These are phyloP conservation scores for Fraxinus quadrangulata DNA, from an alignment of 257 asterid genomes.

Conservation along the genomic window DNA sequence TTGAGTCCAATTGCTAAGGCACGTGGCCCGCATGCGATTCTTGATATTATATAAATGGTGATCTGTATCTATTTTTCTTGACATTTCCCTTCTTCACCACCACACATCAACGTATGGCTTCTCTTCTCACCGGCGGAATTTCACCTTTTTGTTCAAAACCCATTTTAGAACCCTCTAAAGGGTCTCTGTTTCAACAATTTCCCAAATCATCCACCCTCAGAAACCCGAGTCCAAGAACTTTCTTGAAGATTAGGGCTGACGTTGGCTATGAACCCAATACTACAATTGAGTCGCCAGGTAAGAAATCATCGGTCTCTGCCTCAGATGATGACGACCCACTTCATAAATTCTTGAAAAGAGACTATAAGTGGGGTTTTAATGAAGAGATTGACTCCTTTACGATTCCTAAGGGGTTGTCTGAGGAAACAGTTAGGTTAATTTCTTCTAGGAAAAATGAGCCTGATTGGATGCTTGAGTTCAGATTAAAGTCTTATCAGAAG, in stretches of 20 bases:
- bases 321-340: conserved; percentile 62
- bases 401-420: conserved; percentile 80
- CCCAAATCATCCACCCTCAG: conserved; percentile 35
- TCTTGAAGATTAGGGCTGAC: conserved; percentile 70
- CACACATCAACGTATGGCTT: conserved; percentile 50
- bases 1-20: too few species aligned
- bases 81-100: conserved; percentile 6
- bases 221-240: conserved; percentile 45
- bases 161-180: conserved; percentile 45
- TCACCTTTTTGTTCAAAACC: conserved; percentile 54
- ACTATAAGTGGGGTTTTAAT: conserved; percentile 85
- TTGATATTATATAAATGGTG: too few species aligned
- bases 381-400: conserved; percentile 85
- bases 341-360: conserved; percentile 72
- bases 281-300: conserved; percentile 60
- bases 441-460: conserved; percentile 72
- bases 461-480: conserved; percentile 87
- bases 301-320: conserved; percentile 32
- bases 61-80: neutral
- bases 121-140: conserved; percentile 71
- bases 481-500: conserved; percentile 74
- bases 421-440: conserved; percentile 79
- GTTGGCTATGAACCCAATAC: conserved; percentile 59
- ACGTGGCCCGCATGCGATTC: too few species aligned
- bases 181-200: conserved; percentile 26